These are phyloP conservation scores for Cicer chorassanicum DNA, from an alignment of 306 rosid species.

Conservation along the genomic window DNA sequence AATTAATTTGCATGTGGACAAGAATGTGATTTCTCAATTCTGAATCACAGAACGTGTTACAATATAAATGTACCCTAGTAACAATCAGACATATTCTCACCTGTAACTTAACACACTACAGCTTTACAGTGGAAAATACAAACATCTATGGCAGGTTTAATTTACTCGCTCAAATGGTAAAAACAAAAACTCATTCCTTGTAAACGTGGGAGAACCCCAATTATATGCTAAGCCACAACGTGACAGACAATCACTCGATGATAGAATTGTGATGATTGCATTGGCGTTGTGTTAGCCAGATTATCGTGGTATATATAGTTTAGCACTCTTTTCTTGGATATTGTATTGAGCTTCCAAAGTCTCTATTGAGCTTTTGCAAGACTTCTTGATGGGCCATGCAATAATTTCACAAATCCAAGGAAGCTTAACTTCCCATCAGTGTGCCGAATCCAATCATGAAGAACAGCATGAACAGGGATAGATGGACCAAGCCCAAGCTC, in stretches of 20 bases:
- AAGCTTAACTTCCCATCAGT: constrained; percentile 91
- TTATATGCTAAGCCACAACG: constrained; percentile 31
- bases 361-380: constrained; percentile 61
- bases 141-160: constrained; percentile 44
- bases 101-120: constrained; percentile 59
- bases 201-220: constrained; percentile 5
- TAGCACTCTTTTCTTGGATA: constrained; percentile 36
- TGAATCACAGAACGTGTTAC: constrained; percentile 51
- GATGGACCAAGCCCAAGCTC: constrained; percentile 92
- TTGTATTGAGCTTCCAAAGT: constrained; percentile 31
- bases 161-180: constrained; percentile 41
- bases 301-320: constrained; percentile 26
- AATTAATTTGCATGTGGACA: constrained; percentile 40
- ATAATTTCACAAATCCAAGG: constrained; percentile 84
- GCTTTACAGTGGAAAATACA: constrained; percentile 63
- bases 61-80: constrained; percentile 42
- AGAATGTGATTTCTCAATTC: constrained; percentile 42
- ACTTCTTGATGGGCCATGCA: constrained; percentile 82
- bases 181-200: constrained; percentile 27
- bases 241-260: constrained; percentile 29
- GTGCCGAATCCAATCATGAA: constrained; percentile 95
- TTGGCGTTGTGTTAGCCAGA: constrained; percentile 48
- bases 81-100: constrained; percentile 50
- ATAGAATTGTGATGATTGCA: constrained; percentile 22
- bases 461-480: constrained; percentile 89